A percentile compares a stretch with the other conserved stretches of the same genome.
Conservation (phyloP, 2,329 filamentous ascomycete species). For the Fusarium hostae region DNA sequence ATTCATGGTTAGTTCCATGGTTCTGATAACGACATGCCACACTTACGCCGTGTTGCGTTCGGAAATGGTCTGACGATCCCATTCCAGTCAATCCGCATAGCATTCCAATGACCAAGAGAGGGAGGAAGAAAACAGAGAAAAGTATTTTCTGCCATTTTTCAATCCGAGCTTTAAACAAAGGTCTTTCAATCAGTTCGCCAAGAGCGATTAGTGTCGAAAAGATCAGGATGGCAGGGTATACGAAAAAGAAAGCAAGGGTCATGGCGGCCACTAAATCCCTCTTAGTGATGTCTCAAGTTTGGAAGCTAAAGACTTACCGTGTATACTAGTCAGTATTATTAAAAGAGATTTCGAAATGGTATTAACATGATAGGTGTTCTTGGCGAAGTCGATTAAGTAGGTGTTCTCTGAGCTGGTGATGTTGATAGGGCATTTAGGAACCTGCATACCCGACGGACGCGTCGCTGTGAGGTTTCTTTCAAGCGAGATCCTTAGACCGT, state of each 20-base stretch:
- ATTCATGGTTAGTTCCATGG: fast-evolving
- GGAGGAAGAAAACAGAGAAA: background rate
- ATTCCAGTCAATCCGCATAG: background rate
- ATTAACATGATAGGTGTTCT: background rate
- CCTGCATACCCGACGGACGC: background rate
- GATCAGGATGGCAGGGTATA: background rate
- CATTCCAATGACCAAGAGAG: background rate
- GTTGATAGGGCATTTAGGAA: background rate
- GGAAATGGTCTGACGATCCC: background rate
- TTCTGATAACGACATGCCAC: fast-evolving
- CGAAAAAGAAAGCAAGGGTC: background rate
- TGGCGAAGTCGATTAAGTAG: background rate
- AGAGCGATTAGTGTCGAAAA: background rate
- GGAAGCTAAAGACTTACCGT: background rate
- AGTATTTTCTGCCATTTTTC: background rate
- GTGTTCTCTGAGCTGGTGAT: background rate
- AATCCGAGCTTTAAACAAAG: background rate
- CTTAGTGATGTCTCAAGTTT: background rate
- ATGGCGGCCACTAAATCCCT: background rate
- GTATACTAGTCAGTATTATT: background rate
- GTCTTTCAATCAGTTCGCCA: background rate
- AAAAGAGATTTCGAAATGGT: background rate
- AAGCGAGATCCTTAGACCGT: background rate
- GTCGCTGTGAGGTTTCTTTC: background rate
- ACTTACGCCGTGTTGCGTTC: background rate